Evolutionary conservation across 2,329 filamentous ascomycete species (phyloP), one percentile per base, ranked within the genome.

Genomic region (Verticillium longisporum): DNA sequence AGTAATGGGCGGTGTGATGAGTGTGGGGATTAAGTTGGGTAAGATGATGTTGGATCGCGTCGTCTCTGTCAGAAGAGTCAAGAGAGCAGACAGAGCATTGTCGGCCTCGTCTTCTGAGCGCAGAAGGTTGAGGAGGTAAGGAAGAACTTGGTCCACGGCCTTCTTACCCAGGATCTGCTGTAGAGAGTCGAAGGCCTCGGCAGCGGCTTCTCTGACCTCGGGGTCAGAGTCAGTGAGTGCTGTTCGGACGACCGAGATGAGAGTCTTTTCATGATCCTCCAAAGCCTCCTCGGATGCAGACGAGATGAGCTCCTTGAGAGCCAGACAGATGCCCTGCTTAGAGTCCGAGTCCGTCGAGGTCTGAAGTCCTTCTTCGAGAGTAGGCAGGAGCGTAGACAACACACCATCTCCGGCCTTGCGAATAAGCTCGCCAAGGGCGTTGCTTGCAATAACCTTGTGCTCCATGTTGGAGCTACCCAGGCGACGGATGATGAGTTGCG

Each of bases 401-500:
- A 99, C 93, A 61, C 92, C 90, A 73, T 99, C 95, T 64, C 96
- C 95, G 70, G 95, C 94, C 76, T 97, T 97, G 70, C 95, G 89
- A 70, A 99, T 98, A 66, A 99, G 86, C 73, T 99, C 95, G 71
- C 95, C 95, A 61, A 99, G 83, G 57, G 95, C 92, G 74, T 98
- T 98, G 73, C 94, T 94, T 66, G 96, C 95, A 80, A 99, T 99
- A 68, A 97, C 90, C 80, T 97, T 98, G 75, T 99, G 95, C 74
- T 99, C 95, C 88, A 96, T 93, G 71, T 97, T 98, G 55, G 93
- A 90, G 73, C 93, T 98, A 64, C 92, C 95, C 67, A 99, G 84
- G 57, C 95, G 90, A 62, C 91, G 88, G 72, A 99, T 98, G 68
- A 99, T 89, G 65, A 99, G 87, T 73, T 97, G 93, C 6, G 92